Base-by-base conservation (phyloP, 2,329 filamentous ascomycete genomes). In the Neurospora sp. region DNA sequence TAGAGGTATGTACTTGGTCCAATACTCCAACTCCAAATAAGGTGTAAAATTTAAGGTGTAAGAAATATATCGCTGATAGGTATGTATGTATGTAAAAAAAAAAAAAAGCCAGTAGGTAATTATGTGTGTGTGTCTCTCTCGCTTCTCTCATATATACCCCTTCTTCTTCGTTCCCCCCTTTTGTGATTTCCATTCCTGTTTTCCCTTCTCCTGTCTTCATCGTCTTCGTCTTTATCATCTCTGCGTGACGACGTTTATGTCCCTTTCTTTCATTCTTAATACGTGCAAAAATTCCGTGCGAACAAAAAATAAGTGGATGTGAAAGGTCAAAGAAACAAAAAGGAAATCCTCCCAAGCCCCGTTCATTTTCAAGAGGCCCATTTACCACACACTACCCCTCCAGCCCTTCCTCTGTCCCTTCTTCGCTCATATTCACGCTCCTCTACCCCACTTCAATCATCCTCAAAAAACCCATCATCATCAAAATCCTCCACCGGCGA, bases 401-500 rank as follows among this genome's bases (percentile, higher is more conserved):
- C 40, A 42, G 40, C 6, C 46, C 13, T 23, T 52, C 11, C 23
- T 23, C 4, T 1, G n/a, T n/a, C 46, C 11, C 46, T 9, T 46
- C n/a, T 66, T 23, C 15, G 2, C 66, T 38, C 39, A 15, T 42
- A 23, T 17, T 10, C 38, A 67, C 19, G 7, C 6, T 13, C 19
- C 19, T 23, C 28, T 15, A 43, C n/a, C 58, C 43, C 36, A 17
- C 15, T 28, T 68, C 62, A 73, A 38, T 74, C 72, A 36, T 78
- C 77, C 36, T 78, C 76, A 68, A 77, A 78, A 52, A 76, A 76
- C 15, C 72, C 74, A 1, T 72, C 72, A 52, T 76, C 74, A 66
- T 76, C 74, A 72, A 76, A 76, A 66, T 76, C 75, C 68, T 74
- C 52, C 28, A 62, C 52, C 23, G 52, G 52, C 7, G 23, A 33